Conservation (phyloP, 768 basidiomycete species). For the Brasilioporus rufonigricans region DNA sequence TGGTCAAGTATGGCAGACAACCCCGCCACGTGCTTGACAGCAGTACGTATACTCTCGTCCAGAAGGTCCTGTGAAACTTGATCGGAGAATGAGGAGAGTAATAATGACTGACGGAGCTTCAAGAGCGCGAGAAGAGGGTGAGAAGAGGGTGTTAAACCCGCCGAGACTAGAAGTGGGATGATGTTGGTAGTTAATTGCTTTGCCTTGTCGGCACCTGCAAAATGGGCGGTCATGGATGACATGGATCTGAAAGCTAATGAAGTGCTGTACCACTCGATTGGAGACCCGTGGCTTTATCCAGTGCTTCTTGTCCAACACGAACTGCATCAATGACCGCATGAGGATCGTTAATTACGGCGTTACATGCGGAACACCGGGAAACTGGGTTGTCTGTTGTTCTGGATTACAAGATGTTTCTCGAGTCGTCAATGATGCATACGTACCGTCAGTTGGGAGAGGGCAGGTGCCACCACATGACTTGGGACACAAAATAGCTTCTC, state of each 20-base stretch:
- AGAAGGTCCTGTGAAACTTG: constrained; percentile 47
- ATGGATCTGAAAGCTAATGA: not conserved
- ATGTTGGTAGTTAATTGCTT: constrained; percentile 61
- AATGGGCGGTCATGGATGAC: not conserved
- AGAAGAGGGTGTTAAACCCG: constrained; percentile 58
- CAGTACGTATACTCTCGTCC: constrained; percentile 61
- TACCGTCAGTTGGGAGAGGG: constrained; percentile 60
- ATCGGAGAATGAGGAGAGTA: constrained; percentile 49
- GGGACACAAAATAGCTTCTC: constrained; percentile 69
- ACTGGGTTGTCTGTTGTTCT: constrained; percentile 42
- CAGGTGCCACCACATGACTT: constrained; percentile 66
- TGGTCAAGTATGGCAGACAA: constrained; percentile 48
- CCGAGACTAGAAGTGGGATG: constrained; percentile 59
- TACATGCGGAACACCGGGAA: constrained; percentile 56
- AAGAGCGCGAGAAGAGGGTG: constrained; percentile 77
- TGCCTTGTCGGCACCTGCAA: constrained; percentile 56
- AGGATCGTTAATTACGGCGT: constrained; percentile 43
- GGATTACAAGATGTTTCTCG: not conserved
- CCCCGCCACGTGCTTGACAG: constrained; percentile 53
- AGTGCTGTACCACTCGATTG: constrained; percentile 53
- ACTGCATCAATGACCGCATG: constrained; percentile 61
- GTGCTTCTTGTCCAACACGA: constrained; percentile 68
- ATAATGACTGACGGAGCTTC: constrained; percentile 68
- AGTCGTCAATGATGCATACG: not conserved
- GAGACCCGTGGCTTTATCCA: constrained; percentile 65